These are phyloP conservation scores for Musa beccarii DNA, from an alignment of 176 grass and related monocot species.

Conservation along the genomic window DNA sequence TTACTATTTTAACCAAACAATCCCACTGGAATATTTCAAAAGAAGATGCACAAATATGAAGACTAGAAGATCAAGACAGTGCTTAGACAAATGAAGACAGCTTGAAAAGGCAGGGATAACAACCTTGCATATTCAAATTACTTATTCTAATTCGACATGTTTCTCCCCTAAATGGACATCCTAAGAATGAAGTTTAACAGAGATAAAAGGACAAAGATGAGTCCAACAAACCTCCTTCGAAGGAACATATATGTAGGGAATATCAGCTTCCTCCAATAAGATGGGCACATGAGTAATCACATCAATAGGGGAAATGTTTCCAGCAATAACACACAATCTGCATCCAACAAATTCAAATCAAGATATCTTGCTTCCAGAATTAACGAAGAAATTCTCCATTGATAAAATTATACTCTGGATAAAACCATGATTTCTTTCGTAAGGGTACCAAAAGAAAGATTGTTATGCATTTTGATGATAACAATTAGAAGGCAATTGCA, in stretches of 20 bases:
- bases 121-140: too few relatives aligned
- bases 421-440: not conserved
- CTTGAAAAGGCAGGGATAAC: too few relatives aligned
- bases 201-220: not conserved
- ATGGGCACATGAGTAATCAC: conserved; percentile 90
- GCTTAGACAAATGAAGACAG: not conserved
- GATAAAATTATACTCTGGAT: not conserved
- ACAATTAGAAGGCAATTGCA: not conserved
- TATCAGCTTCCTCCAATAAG: conserved; percentile 69
- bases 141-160: too few relatives aligned
- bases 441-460: not conserved
- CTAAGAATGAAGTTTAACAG: not conserved
- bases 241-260: conserved; percentile 84
- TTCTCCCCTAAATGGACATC: not conserved
- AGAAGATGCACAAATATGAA: not conserved
- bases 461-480: not conserved
- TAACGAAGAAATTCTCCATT: not conserved
- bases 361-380: not conserved
- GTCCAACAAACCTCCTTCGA: conserved; percentile 55
- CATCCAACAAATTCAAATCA: not conserved
- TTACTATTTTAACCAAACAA: too few relatives aligned
- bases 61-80: not conserved
- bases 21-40: too few relatives aligned
- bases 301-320: conserved; percentile 93
- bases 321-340: conserved; percentile 82